Percentiles rank a stretch among this genome's conserved stretches.
These are phyloP conservation scores for Myxozyma mucilagina DNA, from an alignment of 805 yeast genomes.

Conservation along the genomic window DNA sequence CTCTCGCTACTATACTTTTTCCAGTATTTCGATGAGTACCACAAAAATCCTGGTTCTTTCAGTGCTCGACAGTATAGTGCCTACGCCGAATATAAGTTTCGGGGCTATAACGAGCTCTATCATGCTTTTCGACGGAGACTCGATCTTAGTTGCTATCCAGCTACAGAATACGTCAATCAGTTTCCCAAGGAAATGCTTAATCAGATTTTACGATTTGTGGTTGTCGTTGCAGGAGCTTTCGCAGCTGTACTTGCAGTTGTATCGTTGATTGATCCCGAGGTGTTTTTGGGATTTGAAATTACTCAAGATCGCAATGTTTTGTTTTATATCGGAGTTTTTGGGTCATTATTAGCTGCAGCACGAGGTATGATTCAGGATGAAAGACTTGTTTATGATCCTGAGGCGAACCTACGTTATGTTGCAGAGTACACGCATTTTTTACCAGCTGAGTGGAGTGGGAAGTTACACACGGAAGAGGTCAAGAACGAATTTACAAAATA, in stretches of 20 bases:
- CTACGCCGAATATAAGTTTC: slow-evolving; percentile 88
- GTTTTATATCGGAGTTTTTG: slow-evolving; percentile 85
- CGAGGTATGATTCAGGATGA: slow-evolving; percentile 67
- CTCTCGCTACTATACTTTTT: slow-evolving; percentile 81
- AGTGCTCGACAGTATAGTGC: slow-evolving; percentile 90
- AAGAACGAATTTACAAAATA: slow-evolving; percentile 77
- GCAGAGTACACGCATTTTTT: slow-evolving; percentile 87
- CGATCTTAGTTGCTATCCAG: slow-evolving; percentile 73
- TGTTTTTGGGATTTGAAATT: slow-evolving; percentile 84
- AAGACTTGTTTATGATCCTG: slow-evolving; percentile 85
- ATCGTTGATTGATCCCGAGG: slow-evolving; percentile 82
- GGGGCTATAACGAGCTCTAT: slow-evolving; percentile 91
- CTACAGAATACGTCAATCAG: slow-evolving; percentile 80
- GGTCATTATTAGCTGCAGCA: slow-evolving; percentile 83
- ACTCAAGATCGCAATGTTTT: slow-evolving; percentile 77
- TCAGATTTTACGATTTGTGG: slow-evolving; percentile 52
- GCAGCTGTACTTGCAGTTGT: slow-evolving; percentile 82
- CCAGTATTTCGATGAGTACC: slow-evolving; percentile 83
- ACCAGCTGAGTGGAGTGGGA: slow-evolving; percentile 84
- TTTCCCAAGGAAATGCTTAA: slow-evolving; percentile 80
- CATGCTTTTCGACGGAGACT: slow-evolving; percentile 83
- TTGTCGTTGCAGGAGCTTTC: slow-evolving; percentile 83
- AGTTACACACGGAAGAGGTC: slow-evolving; percentile 77
- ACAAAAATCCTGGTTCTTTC: slow-evolving; percentile 79
- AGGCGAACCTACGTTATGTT: slow-evolving; percentile 74